Evolutionary conservation across 1,139 yeast species (phyloP).

Genomic region (Debaryomyces udenii): DNA sequence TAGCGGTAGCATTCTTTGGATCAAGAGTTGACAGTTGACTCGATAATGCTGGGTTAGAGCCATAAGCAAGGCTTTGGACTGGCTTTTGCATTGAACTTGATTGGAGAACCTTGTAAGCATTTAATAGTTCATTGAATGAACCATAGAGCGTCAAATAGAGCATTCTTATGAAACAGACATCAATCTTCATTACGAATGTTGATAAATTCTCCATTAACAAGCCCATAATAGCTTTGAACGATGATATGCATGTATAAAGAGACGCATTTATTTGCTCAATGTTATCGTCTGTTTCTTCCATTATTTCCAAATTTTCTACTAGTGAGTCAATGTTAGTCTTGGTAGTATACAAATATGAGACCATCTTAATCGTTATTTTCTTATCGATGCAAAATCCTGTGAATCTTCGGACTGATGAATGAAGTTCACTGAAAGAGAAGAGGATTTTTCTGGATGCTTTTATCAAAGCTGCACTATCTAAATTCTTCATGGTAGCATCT

Average conservation of each 20-base stretch:
- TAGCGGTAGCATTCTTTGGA: constrained; percentile 21
- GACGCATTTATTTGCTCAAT: constrained; percentile 33
- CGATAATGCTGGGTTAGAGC: not conserved
- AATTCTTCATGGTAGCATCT: not conserved
- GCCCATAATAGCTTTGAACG: constrained; percentile 57
- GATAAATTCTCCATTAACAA: constrained; percentile 51
- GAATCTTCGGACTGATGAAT: constrained; percentile 66
- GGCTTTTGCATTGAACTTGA: constrained; percentile 27
- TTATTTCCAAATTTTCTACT: constrained; percentile 60
- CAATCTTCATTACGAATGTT: constrained; percentile 56
- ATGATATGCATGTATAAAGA: constrained; percentile 36
- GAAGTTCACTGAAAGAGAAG: constrained; percentile 69
- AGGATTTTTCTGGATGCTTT: constrained; percentile 59
- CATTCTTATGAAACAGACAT: constrained; percentile 71
- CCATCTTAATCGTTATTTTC: constrained; percentile 60
- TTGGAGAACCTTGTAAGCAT: constrained; percentile 64
- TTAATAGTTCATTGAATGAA: constrained; percentile 72
- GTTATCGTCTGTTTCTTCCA: constrained; percentile 47
- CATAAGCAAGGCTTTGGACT: not conserved
- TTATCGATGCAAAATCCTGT: constrained; percentile 70
- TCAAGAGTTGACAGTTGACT: constrained; percentile 22
- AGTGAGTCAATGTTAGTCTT: constrained; percentile 61
- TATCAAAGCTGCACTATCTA: constrained; percentile 35
- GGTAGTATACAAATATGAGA: constrained; percentile 56
- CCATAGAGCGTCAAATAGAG: constrained; percentile 72